Evolutionary conservation across 2,329 filamentous ascomycete genomes (phyloP).

Genomic region (Zopfia rhizophila): DNA sequence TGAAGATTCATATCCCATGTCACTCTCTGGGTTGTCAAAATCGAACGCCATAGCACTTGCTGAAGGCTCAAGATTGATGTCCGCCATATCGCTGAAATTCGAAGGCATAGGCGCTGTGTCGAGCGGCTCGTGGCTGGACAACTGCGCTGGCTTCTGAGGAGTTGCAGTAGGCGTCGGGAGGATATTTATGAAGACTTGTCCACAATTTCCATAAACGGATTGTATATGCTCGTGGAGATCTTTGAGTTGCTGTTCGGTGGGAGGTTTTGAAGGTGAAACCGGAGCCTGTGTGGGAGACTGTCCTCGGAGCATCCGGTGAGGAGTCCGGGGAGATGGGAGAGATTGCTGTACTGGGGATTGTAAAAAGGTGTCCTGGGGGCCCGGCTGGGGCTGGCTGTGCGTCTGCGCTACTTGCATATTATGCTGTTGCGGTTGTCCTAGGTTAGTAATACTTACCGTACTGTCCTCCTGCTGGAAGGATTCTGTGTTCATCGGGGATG

Average conservation of each 20-base stretch:
- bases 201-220: slow-evolving; percentile 55
- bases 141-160: slow-evolving; percentile 54
- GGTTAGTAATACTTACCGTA: slow-evolving; percentile 68
- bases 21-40: slow-evolving; percentile 52
- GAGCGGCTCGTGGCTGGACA: slow-evolving; percentile 56
- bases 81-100: slow-evolving; percentile 66
- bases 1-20: slow-evolving; percentile 60
- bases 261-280: slow-evolving; percentile 44
- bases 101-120: slow-evolving; percentile 67
- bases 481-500: slow-evolving; percentile 39
- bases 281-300: slow-evolving; percentile 48
- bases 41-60: slow-evolving; percentile 52
- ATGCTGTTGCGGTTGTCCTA: slow-evolving; percentile 75
- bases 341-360: slow-evolving; percentile 51
- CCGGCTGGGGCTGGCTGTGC: slow-evolving; percentile 85
- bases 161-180: slow-evolving; percentile 67
- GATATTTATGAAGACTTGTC: slow-evolving; percentile 55
- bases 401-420: slow-evolving; percentile 90
- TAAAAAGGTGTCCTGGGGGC: slow-evolving; percentile 60
- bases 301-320: slow-evolving; percentile 42
- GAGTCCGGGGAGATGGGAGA: slow-evolving; percentile 47
- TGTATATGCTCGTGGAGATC: slow-evolving; percentile 57
- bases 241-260: slow-evolving; percentile 54
- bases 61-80: slow-evolving; percentile 56
- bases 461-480: slow-evolving; percentile 60